Evolutionary conservation across 495 filamentous ascomycete genomes (phyloP).

Genomic region (Aspergillus nanangensis): DNA sequence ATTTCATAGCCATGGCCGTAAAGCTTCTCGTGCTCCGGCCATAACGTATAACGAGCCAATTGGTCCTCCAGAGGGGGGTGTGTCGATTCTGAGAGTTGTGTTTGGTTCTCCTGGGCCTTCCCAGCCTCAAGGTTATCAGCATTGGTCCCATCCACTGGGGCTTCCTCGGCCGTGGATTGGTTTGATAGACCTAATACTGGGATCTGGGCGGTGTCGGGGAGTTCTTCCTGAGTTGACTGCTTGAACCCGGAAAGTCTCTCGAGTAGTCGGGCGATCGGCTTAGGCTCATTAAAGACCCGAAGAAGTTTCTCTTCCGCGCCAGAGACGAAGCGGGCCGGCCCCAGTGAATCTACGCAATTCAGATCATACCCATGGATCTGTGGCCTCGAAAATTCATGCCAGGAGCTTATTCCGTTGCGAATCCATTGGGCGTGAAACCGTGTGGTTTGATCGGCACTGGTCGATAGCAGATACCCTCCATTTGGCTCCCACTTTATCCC

Average conservation of each 20-base stretch:
- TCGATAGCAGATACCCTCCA: conserved; percentile 83
- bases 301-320: conserved; percentile 98
- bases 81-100: conserved; percentile 36
- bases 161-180: conserved; percentile 68
- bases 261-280: conserved; percentile 72
- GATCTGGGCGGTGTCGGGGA: conserved; percentile 86
- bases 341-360: conserved; percentile 82
- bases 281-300: conserved; percentile 89
- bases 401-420: conserved; percentile 49
- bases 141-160: conserved; percentile 47
- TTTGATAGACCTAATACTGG: conserved; percentile 95
- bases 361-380: conserved; percentile 99
- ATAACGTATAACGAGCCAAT: conserved; percentile 84
- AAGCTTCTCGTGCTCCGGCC: conserved; percentile 94
- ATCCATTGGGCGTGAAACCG: conserved; percentile 85
- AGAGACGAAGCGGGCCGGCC: conserved; percentile 71
- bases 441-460: conserved; percentile 91
- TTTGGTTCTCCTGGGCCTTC: conserved; percentile 17
- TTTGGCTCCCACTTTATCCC: conserved; percentile 79
- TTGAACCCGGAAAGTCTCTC: conserved; percentile 60
- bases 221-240: conserved; percentile 33
- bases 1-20: conserved; percentile 99
- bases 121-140: conserved; percentile 23
- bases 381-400: conserved; percentile 94
- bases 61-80: conserved; percentile 87